phyloP scores from a whole-genome alignment of 768 basidiomycete species.

The Amanita thiersii region DNA sequence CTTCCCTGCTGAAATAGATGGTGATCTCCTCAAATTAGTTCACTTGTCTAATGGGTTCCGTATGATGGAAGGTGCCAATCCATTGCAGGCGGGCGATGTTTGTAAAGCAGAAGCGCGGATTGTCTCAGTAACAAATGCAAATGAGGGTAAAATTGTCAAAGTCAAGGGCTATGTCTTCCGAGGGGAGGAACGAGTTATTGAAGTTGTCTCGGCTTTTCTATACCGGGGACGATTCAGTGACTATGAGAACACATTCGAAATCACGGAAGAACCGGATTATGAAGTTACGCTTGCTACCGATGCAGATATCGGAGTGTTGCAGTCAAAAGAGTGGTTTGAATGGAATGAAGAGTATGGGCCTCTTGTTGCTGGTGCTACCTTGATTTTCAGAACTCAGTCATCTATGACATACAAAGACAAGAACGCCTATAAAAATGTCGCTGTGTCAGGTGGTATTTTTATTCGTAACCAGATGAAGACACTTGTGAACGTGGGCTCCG shows the following conservation, averaged over 20 bases:
- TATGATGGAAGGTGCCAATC: conserved; percentile 67
- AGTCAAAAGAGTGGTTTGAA: conserved; percentile 96
- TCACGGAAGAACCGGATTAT: conserved; percentile 84
- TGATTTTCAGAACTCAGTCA: conserved; percentile 87
- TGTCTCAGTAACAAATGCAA: conserved; percentile 81
- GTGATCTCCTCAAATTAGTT: conserved; percentile 91
- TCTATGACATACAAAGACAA: conserved; percentile 90
- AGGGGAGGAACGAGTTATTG: conserved; percentile 73
- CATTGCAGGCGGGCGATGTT: conserved; percentile 78
- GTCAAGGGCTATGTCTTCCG: conserved; percentile 82
- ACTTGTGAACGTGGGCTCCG: conserved; percentile 80
- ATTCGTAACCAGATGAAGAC: conserved; percentile 83
- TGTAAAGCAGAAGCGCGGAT: conserved; percentile 89
- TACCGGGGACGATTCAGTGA: conserved; percentile 94
- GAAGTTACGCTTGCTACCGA: conserved; percentile 66
- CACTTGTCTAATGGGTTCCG: conserved; percentile 97
- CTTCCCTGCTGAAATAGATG: conserved; percentile 88
- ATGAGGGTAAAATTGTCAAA: conserved; percentile 89
- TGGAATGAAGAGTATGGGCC: conserved; percentile 84
- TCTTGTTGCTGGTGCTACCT: conserved; percentile 68
- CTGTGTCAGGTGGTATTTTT: conserved; percentile 80
- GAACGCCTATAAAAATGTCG: conserved; percentile 70
- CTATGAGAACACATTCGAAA: conserved; percentile 95
- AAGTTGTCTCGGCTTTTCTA: conserved; percentile 92
- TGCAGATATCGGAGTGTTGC: conserved; percentile 81